Evolutionary conservation across 192 early-diverging fungal species (phyloP).

Genomic region (Obelidium mucronatum): DNA sequence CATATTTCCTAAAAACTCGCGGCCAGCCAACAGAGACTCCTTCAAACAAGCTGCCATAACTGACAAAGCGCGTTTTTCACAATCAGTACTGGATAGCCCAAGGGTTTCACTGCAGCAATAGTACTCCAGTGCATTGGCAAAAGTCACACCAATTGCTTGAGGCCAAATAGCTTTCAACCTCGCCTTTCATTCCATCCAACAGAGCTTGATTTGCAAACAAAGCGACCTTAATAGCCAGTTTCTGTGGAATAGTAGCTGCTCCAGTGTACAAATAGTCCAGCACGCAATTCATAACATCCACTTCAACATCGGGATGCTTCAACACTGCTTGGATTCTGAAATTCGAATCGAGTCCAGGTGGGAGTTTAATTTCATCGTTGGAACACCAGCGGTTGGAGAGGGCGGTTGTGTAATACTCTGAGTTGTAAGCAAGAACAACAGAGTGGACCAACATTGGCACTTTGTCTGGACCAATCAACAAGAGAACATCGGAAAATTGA

Average conservation of each 20-base stretch:
- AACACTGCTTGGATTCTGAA: neutral
- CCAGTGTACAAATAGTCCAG: neutral
- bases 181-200: neutral
- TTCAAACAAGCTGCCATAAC: neutral
- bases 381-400: neutral
- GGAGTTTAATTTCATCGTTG: too few species aligned
- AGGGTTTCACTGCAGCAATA: neutral
- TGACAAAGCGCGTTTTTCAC: neutral
- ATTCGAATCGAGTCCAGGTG: too few species aligned
- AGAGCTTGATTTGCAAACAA: neutral
- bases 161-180: neutral
- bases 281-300: neutral
- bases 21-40: too few species aligned
- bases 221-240: neutral
- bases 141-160: neutral
- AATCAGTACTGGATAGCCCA: neutral
- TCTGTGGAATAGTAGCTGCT: neutral
- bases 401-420: neutral
- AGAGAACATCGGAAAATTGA: constrained; percentile 3
- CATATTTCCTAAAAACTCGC: neutral
- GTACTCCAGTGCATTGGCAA: neutral
- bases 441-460: neutral
- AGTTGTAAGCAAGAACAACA: neutral
- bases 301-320: neutral
- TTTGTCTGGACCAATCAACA: neutral